Percentiles rank a stretch among this genome's conserved stretches.
These are phyloP conservation scores for Symbiodinium natans DNA, from an alignment of 73 alveolate genomes.

Conservation along the genomic window DNA sequence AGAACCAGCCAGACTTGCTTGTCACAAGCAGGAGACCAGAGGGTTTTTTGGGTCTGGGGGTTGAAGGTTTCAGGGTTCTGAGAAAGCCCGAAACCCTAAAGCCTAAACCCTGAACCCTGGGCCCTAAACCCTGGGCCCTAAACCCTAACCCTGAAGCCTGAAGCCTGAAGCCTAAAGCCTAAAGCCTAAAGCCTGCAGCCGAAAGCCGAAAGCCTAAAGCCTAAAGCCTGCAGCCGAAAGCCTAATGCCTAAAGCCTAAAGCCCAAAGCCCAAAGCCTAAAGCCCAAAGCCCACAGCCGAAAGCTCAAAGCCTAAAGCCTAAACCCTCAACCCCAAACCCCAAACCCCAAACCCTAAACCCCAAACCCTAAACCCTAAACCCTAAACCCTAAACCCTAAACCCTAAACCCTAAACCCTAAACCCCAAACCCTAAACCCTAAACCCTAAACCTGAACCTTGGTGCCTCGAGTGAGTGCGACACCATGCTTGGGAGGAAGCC, in stretches of 20 bases:
- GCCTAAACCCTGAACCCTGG: neutral
- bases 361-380: neutral
- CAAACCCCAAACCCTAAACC: neutral
- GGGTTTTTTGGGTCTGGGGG: neutral
- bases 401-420: neutral
- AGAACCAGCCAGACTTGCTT: no score
- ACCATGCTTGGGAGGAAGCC: slow-evolving; percentile 11
- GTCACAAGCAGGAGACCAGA: no score
- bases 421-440: neutral
- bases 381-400: neutral
- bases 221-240: neutral
- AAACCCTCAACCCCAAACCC: neutral
- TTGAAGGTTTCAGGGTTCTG: neutral
- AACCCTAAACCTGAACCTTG: neutral
- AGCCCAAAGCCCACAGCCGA: neutral
- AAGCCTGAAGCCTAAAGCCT: neutral
- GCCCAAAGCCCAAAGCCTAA: no score
- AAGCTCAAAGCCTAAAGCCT: neutral
- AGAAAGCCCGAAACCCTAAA: neutral
- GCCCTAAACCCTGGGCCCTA: no score
- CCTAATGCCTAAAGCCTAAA: neutral
- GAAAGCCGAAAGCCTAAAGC: neutral
- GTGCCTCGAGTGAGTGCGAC: neutral
- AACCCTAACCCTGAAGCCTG: no score
- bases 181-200: no score